Evolutionary conservation across 2,329 filamentous ascomycete genomes (phyloP).

Genomic region (Harringtonia lauricola): DNA sequence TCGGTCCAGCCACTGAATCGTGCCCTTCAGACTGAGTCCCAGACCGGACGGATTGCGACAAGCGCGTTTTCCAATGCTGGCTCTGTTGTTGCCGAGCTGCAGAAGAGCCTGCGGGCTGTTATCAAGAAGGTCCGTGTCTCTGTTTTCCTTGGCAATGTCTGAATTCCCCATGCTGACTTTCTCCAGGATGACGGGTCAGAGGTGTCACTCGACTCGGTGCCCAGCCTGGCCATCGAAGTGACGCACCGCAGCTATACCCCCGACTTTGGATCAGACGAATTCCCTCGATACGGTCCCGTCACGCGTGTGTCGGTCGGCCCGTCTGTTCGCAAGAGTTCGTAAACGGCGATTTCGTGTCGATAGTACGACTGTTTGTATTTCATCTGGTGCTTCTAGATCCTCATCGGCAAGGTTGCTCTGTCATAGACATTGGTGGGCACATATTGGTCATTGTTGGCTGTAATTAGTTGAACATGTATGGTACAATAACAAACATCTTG

Average conservation of each 20-base stretch:
- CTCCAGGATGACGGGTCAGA: slow-evolving; percentile 20
- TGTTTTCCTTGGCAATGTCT: background rate
- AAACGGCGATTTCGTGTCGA: too few relatives aligned
- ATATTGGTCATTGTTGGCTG: too few relatives aligned
- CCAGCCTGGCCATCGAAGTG: slow-evolving; percentile 26
- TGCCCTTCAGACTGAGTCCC: slow-evolving; percentile 2
- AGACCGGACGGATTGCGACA: background rate
- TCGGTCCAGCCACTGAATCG: slow-evolving; percentile 21
- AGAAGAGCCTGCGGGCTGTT: slow-evolving; percentile 11
- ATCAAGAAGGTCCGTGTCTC: slow-evolving; percentile 14
- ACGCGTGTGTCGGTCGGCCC: background rate
- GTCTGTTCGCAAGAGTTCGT: background rate
- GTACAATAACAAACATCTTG: too few relatives aligned
- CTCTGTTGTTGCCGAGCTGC: slow-evolving; percentile 23
- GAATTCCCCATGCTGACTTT: background rate
- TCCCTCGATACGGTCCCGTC: slow-evolving; percentile 15
- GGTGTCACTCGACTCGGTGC: slow-evolving; percentile 15
- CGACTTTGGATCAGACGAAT: slow-evolving; percentile 8
- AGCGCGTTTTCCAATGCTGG: background rate
- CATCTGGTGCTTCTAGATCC: too few relatives aligned
- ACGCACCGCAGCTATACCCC: slow-evolving; percentile 17
- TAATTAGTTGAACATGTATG: too few relatives aligned
- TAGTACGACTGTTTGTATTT: too few relatives aligned
- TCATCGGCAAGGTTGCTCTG: too few relatives aligned
- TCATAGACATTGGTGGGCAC: too few relatives aligned